Evolutionary conservation across 495 filamentous ascomycete genomes (phyloP).

Genomic region (Penicillium ochrochloron): DNA sequence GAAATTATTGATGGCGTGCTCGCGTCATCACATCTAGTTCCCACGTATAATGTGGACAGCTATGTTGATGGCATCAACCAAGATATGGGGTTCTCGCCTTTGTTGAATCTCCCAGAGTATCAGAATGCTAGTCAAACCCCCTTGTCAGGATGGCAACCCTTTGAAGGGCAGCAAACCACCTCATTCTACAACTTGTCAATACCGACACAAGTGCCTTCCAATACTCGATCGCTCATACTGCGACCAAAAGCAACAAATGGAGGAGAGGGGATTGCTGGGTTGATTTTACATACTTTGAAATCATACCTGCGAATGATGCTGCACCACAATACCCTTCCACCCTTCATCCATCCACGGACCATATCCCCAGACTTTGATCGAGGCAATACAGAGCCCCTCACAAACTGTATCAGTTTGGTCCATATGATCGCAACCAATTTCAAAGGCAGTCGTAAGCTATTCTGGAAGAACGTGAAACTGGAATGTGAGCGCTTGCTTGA

Average conservation of each 20-base stretch:
- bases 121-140: not conserved
- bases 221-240: slow-evolving; percentile 36
- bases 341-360: slow-evolving; percentile 32
- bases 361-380: slow-evolving; percentile 27
- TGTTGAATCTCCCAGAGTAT: not conserved
- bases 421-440: slow-evolving; percentile 41
- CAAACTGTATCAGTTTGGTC: slow-evolving; percentile 51
- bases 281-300: slow-evolving; percentile 48
- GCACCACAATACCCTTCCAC: slow-evolving; percentile 41
- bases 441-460: slow-evolving; percentile 46
- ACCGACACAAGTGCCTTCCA: slow-evolving; percentile 34
- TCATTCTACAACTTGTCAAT: slow-evolving; percentile 21
- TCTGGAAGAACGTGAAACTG: slow-evolving; percentile 48
- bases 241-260: slow-evolving; percentile 35
- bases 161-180: not conserved
- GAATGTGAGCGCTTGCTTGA: slow-evolving; percentile 49
- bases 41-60: not conserved
- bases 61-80: not conserved
- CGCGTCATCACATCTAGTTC: not conserved
- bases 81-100: not conserved
- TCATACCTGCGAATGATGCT: slow-evolving; percentile 49
- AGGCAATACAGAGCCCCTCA: slow-evolving; percentile 42
- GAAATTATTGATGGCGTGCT: not conserved
- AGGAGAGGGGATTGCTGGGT: slow-evolving; percentile 38
- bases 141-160: not conserved